phyloP scores from a whole-genome alignment of 805 yeast species.

The Candida tibetensis region DNA sequence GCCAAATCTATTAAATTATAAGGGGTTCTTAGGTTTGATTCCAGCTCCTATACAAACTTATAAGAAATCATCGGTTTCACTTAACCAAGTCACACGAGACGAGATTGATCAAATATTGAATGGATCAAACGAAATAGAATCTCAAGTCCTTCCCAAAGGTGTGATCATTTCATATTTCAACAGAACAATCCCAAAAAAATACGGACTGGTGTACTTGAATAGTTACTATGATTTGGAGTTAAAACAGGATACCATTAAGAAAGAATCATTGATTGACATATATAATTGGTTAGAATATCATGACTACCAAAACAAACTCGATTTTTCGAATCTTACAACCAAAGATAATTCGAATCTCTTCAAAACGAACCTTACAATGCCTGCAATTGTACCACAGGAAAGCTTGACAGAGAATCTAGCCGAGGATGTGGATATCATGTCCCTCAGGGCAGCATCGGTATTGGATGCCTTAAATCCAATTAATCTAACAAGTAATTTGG shows the following conservation, averaged over 20 bases:
- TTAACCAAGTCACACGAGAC: conserved; percentile 11
- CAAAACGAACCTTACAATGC: conserved; percentile 4
- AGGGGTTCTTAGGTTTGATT: conserved; percentile 35
- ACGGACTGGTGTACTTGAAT: conserved; percentile 28
- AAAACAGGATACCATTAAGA: conserved; percentile 8
- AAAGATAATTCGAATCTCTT: conserved; percentile 3
- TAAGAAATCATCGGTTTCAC: conserved; percentile 28
- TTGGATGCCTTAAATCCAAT: conserved; percentile 32
- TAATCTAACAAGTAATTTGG: conserved; percentile 33
- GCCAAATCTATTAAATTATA: conserved; percentile 35
- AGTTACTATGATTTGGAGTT: conserved; percentile 5
- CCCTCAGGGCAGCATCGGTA: conserved; percentile 16
- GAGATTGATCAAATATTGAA: conserved; percentile 21
- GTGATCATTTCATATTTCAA: conserved; percentile 28
- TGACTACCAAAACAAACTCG: conserved; percentile 26
- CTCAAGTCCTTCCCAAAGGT: conserved; percentile 15
- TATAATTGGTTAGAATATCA: conserved; percentile 33
- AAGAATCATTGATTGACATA: conserved; percentile 18
- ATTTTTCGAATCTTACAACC: conserved; percentile 13
- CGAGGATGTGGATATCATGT: conserved; percentile 5
- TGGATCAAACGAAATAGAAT: neutral
- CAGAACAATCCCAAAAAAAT: conserved; percentile 24
- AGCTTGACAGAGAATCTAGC: neutral
- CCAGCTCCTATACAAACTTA: conserved; percentile 15
- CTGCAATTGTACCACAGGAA: conserved; percentile 4